Conservation (phyloP, 78 protist genomes). For the Emiliania huxleyi region DNA sequence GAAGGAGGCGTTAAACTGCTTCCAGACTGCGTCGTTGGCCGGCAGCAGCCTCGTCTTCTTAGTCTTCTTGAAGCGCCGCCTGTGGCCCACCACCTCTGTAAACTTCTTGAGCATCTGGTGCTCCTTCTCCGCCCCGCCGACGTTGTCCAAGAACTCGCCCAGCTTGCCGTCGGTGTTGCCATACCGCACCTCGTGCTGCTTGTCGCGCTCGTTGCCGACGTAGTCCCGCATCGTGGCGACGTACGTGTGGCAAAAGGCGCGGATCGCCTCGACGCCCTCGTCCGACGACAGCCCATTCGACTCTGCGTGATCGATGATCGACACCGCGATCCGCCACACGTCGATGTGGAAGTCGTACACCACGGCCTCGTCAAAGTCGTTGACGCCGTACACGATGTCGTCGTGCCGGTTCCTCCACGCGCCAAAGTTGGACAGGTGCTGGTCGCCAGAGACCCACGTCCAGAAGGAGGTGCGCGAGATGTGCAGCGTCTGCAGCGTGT, state of each 20-base stretch:
- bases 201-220: background rate
- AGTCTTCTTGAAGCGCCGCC: background rate
- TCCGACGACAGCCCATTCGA: background rate
- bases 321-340: background rate
- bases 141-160: background rate
- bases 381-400: background rate
- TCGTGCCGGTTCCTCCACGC: constrained; percentile 13
- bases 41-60: background rate
- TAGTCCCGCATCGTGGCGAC: background rate
- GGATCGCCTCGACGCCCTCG: background rate
- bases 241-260: background rate
- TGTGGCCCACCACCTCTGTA: background rate
- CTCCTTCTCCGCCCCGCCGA: background rate
- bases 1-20: background rate
- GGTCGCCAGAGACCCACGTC: constrained; percentile 21
- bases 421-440: constrained; percentile 9
- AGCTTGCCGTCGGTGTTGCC: background rate
- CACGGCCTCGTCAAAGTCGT: constrained; percentile 21
- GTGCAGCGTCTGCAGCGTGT: background rate
- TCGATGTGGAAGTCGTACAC: constrained; percentile 1
- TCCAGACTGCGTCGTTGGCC: too few species aligned
- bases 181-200: background rate
- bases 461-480: background rate
- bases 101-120: background rate
- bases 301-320: background rate